Evolutionary conservation across 2,329 filamentous ascomycete species (phyloP).

Genomic region (Alternaria sp.): DNA sequence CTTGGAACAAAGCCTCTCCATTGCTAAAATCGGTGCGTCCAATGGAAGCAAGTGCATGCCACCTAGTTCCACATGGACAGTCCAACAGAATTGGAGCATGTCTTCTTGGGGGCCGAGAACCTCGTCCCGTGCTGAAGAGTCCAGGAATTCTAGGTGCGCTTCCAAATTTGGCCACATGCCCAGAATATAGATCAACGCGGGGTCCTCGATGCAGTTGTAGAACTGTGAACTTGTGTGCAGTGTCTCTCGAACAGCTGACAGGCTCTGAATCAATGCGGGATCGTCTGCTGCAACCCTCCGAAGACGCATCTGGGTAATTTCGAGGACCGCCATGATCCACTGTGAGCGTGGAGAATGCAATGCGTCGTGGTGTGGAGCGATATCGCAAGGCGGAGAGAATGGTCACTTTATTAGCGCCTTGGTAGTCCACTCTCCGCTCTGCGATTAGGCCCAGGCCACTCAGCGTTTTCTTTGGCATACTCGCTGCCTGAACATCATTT

Average conservation of each 20-base stretch:
- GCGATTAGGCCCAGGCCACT: slow-evolving; percentile 7
- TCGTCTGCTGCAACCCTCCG: slow-evolving; percentile 32
- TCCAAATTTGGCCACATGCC: slow-evolving; percentile 43
- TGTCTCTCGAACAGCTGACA: slow-evolving; percentile 40
- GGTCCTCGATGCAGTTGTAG: slow-evolving; percentile 43
- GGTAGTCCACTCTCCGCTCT: background rate
- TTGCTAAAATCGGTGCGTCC: slow-evolving; percentile 38
- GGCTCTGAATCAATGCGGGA: slow-evolving; percentile 37
- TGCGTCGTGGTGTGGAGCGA: slow-evolving; percentile 36
- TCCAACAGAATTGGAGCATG: slow-evolving; percentile 44
- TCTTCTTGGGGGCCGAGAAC: slow-evolving; percentile 42
- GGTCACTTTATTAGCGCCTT: slow-evolving; percentile 8
- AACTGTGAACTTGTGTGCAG: slow-evolving; percentile 42
- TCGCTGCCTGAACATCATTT: slow-evolving; percentile 9
- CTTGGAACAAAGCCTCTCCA: slow-evolving; percentile 33
- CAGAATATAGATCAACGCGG: slow-evolving; percentile 43
- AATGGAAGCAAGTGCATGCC: slow-evolving; percentile 32
- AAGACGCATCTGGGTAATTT: slow-evolving; percentile 42
- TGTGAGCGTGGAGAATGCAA: slow-evolving; percentile 21
- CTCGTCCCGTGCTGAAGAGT: slow-evolving; percentile 37
- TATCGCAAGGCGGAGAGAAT: slow-evolving; percentile 17
- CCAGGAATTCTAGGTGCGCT: slow-evolving; percentile 40
- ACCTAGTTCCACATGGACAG: slow-evolving; percentile 38
- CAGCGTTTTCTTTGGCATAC: slow-evolving; percentile 1
- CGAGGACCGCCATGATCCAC: slow-evolving; percentile 40